phyloP scores from a whole-genome alignment of 2,329 filamentous ascomycete species.

The Cordyceps tenuipes region DNA sequence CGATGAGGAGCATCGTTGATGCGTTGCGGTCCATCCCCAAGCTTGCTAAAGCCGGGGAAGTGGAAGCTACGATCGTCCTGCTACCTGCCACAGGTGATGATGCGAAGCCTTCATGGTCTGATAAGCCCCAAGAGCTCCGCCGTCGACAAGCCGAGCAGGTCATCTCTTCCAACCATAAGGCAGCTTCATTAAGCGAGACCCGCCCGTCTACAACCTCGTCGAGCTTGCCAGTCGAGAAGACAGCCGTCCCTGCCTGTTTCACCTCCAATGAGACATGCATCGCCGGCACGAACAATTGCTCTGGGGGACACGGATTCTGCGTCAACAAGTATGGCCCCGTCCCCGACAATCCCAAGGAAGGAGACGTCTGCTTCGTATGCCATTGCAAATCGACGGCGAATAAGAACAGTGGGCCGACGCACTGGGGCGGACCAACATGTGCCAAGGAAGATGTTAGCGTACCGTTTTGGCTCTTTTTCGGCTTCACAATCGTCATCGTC shows the following conservation, averaged over 20 bases:
- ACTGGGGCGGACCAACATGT: slow-evolving; percentile 81
- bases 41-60: slow-evolving; percentile 39
- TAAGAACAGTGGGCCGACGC: slow-evolving; percentile 50
- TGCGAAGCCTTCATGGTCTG: slow-evolving; percentile 33
- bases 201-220: slow-evolving; percentile 19
- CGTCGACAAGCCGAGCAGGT: slow-evolving; percentile 42
- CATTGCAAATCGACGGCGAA: slow-evolving; percentile 56
- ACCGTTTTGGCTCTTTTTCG: slow-evolving; percentile 79
- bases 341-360: slow-evolving; percentile 18
- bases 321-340: slow-evolving; percentile 48
- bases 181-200: slow-evolving; percentile 17
- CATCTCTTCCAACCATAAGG: slow-evolving; percentile 29
- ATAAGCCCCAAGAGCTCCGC: slow-evolving; percentile 34
- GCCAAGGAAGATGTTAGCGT: slow-evolving; percentile 86
- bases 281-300: slow-evolving; percentile 67
- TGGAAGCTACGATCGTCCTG: slow-evolving; percentile 50
- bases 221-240: slow-evolving; percentile 28
- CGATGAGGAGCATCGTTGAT: slow-evolving; percentile 27
- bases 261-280: slow-evolving; percentile 58
- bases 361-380: slow-evolving; percentile 65
- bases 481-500: slow-evolving; percentile 63
- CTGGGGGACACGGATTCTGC: slow-evolving; percentile 71
- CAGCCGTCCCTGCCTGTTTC: slow-evolving; percentile 65
- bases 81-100: slow-evolving; percentile 38
- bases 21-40: slow-evolving; percentile 36